Conservation (phyloP, 2,329 filamentous ascomycete species). For the Periconia sp. region DNA sequence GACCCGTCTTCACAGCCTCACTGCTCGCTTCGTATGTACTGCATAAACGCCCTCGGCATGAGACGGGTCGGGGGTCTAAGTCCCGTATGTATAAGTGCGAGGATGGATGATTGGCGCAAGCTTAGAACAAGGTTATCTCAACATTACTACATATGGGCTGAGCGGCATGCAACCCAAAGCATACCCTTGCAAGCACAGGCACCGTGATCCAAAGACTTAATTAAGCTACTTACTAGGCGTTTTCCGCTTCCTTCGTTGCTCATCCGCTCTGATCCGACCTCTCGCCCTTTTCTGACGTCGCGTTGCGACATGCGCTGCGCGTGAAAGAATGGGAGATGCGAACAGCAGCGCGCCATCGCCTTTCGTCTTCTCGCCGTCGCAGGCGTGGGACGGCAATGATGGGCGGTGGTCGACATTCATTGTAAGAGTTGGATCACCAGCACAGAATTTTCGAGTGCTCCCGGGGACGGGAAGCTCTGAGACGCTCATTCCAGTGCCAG, state of each 20-base stretch:
- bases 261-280: not conserved
- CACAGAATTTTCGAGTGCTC: conserved; percentile 36
- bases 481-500: conserved; percentile 18
- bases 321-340: not conserved
- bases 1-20: too few relatives aligned
- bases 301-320: not conserved
- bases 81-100: not conserved
- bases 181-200: too few relatives aligned
- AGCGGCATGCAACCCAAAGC: not conserved
- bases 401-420: conserved; percentile 32
- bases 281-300: not conserved
- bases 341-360: conserved; percentile 1
- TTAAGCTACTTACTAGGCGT: too few relatives aligned
- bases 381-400: not conserved
- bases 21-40: not conserved
- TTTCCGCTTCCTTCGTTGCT: too few relatives aligned
- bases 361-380: conserved; percentile 7
- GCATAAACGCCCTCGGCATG: not conserved
- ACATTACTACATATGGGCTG: not conserved
- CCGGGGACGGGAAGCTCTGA: conserved; percentile 13
- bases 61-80: not conserved
- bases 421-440: conserved; percentile 33
- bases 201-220: too few relatives aligned
- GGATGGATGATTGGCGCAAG: not conserved
- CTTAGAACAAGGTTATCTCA: not conserved